Evolutionary conservation across 164 flowering plant species (phyloP), one percentile per base, ranked within the genome.

Genomic region (Stephania yunnanensis): DNA sequence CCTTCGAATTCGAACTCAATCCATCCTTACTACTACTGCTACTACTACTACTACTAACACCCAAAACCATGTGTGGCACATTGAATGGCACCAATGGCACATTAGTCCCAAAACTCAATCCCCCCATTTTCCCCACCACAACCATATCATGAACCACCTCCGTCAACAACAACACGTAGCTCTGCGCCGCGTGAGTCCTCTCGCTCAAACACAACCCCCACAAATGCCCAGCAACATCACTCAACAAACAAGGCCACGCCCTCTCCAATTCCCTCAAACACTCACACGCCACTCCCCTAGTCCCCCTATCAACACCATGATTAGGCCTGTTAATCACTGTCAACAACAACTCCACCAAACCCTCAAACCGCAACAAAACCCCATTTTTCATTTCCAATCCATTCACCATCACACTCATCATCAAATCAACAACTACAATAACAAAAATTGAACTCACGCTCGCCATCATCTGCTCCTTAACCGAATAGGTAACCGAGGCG

Each of bases 161-260:
- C 0, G 90, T 84, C 46, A 95, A 83, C 73, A 95, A 78, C 65
- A 93, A 75, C 58, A 90, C 73, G 73, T 95, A 95, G 82, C 87
- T 84, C 77, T 93, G 97, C 0, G 87, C 83, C 29, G 88, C 95
- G 68, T 95, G 98, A n/a, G 99, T 93, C 44, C 97, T 81, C 91
- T 95, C 99, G 72, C 84, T 89, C 70, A 88, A 97, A 73, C 97
- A 92, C 72, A 93, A 80, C 10, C 83, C 80, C 99, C 98, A 95
- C 72, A 95, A 74, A 71, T 93, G 95, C 0, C 91, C 90, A 1
- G 84, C 83, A 19, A 90, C 73, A 20, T 90, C 95, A 1, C 87
- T 78, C 2, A 95, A 82, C 80, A 95, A 78, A 63, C 96, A 85
- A 7, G 98, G 98, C 53, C 71, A 85, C 5, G 85, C 86, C 22